These are phyloP conservation scores for Fusarium goolgardi DNA, from an alignment of 2,329 filamentous ascomycete species.

Conservation along the genomic window DNA sequence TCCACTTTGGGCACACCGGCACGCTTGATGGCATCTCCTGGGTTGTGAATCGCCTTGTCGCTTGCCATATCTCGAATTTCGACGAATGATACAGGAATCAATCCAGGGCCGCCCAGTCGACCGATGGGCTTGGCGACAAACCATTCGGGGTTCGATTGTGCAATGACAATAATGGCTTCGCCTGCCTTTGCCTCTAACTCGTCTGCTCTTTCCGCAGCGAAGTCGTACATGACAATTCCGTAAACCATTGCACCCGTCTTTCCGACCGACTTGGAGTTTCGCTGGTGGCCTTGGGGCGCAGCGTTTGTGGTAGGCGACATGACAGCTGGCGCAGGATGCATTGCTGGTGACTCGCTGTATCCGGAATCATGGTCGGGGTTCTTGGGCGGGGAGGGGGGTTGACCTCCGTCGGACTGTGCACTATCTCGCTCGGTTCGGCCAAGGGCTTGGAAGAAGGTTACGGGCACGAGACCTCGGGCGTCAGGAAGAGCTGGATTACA, in stretches of 20 bases:
- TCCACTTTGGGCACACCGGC: constrained; percentile 95
- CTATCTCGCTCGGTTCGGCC: constrained; percentile 94
- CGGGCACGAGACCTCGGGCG: constrained; percentile 90
- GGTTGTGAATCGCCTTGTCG: constrained; percentile 82
- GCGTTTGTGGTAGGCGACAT: constrained; percentile 25
- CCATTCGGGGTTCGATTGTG: constrained; percentile 98
- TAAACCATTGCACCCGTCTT: constrained; percentile 88
- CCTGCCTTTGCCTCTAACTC: constrained; percentile 95
- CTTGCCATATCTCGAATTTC: constrained; percentile 95
- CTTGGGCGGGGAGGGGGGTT: constrained; percentile 62
- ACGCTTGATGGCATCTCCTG: constrained; percentile 84
- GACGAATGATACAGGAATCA: constrained; percentile 97
- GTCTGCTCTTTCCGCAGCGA: constrained; percentile 93
- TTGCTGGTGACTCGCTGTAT: constrained; percentile 64
- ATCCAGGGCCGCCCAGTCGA: constrained; percentile 89
- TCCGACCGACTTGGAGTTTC: constrained; percentile 63
- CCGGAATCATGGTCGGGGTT: constrained; percentile 89
- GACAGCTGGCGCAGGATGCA: constrained; percentile 42
- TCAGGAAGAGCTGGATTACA: constrained; percentile 92
- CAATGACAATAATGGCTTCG: constrained; percentile 97
- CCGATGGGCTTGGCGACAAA: constrained; percentile 99
- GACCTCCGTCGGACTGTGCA: constrained; percentile 71
- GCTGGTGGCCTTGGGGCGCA: constrained; percentile 53
- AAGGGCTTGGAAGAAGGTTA: constrained; percentile 91
- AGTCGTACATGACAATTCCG: constrained; percentile 96